Evolutionary conservation across 2,329 filamentous ascomycete species (phyloP), one percentile per base, ranked within the genome.

Genomic region (Chrysoporthe puriensis): DNA sequence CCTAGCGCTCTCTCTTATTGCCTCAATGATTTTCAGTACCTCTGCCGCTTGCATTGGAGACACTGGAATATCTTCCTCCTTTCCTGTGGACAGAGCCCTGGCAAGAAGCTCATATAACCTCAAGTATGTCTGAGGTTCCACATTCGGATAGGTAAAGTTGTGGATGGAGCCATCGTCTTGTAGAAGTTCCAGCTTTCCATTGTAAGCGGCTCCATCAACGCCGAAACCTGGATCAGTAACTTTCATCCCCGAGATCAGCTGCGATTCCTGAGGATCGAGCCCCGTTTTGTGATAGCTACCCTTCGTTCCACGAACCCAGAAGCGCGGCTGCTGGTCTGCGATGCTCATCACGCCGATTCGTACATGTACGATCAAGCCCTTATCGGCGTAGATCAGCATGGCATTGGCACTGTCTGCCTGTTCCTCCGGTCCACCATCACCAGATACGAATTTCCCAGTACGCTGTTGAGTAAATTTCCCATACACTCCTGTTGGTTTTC

Each of bases 201-300:
- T 85, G 71, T 83, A 82, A 50, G 85, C 81, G 62, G 82, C 80
- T 11, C 83, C 81, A 73, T 94, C 92, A 50, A 85, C 76, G 1
- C 90, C 92, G 74, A 92, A 94, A 3, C 80, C 84, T 3, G 82
- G 76, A 66, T 92, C 88, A 0, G 84, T 83, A 7, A 63, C 54
- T 76, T 83, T 85, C 72, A 86, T 77, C 9, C 91, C 91, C 1
- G 80, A 82, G 76, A 86, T 86, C 64, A 94, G 84, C 77, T 93
- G 90, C 66, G 89, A 87, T 79, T 96, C 92, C 78, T 95, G 92
- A 1, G 88, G 81, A 76, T 96, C 92, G 2, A 95, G 82, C 64
- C 85, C 82, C 50, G 81, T 79, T 83, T 94, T 95, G 81, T 87
- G 90, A 79, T 90, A 95, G 74, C 86, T 91, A 0, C 91, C 92